A percentile compares a stretch with the other conserved stretches of the same genome.
phyloP scores from a whole-genome alignment of 805 yeast species.

The Jamesozyma rosinii region DNA sequence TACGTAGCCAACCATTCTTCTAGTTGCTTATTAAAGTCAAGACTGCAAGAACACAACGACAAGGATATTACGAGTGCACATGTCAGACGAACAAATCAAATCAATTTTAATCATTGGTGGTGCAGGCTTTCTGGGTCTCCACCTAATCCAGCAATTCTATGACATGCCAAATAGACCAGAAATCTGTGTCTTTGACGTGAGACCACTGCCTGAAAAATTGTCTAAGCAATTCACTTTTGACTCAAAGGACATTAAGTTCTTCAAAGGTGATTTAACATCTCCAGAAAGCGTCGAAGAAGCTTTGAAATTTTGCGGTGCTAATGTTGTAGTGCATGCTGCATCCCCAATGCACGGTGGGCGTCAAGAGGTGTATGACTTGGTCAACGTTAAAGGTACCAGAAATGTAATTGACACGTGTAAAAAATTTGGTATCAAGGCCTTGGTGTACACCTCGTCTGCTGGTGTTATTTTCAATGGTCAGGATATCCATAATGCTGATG shows the following conservation, averaged over 20 bases:
- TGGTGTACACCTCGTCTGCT: slow-evolving; percentile 93
- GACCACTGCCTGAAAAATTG: slow-evolving; percentile 69
- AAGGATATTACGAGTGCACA: too few species aligned
- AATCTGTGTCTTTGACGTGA: slow-evolving; percentile 82
- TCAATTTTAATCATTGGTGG: slow-evolving; percentile 86
- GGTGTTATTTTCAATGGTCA: slow-evolving; percentile 97
- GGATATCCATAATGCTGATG: slow-evolving; percentile 86
- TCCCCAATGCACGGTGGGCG: slow-evolving; percentile 89
- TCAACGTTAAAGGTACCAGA: slow-evolving; percentile 82
- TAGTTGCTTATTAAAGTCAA: too few species aligned
- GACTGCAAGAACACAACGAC: too few species aligned
- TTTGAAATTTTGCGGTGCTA: slow-evolving; percentile 47
- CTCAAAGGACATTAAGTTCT: slow-evolving; percentile 45
- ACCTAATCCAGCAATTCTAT: slow-evolving; percentile 77
- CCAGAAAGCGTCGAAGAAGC: slow-evolving; percentile 59
- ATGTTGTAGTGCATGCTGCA: slow-evolving; percentile 87
- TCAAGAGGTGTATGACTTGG: slow-evolving; percentile 77
- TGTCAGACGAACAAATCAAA: slow-evolving; percentile 8
- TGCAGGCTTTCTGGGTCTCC: slow-evolving; percentile 88
- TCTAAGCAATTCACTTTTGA: slow-evolving; percentile 71
- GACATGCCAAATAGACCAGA: slow-evolving; percentile 53
- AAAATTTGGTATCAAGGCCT: slow-evolving; percentile 40
- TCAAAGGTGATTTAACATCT: slow-evolving; percentile 79
- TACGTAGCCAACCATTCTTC: too few species aligned
- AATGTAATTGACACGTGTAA: slow-evolving; percentile 61